These are phyloP conservation scores for Pseudozyma thailandica DNA, from an alignment of 1,284 basidiomycete genomes.

Conservation along the genomic window DNA sequence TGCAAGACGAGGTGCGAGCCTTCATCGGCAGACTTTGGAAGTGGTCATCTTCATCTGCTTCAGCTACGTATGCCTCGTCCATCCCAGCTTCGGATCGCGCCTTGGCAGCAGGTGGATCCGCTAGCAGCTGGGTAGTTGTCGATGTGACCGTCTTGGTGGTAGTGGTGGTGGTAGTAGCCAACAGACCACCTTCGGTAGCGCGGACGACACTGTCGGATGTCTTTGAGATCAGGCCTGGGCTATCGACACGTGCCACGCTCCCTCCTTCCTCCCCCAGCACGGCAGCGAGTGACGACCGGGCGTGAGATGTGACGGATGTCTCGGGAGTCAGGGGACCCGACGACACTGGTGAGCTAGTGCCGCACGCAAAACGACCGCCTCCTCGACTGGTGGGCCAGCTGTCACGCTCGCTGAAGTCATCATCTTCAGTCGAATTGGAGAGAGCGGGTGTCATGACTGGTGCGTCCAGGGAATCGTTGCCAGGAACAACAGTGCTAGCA, in stretches of 20 bases:
- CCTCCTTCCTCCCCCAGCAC: conserved; percentile 10
- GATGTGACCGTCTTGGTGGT: conserved; percentile 33
- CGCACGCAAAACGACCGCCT: conserved; percentile 3
- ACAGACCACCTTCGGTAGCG: conserved; percentile 16
- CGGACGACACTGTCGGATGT: conserved; percentile 33
- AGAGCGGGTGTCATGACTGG: conserved; percentile 26
- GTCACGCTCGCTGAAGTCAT: conserved; percentile 50
- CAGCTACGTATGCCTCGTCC: neutral
- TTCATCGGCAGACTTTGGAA: conserved; percentile 24
- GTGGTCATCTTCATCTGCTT: neutral
- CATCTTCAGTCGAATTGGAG: conserved; percentile 26
- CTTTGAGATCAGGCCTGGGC: conserved; percentile 23
- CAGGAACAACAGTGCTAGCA: neutral
- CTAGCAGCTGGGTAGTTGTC: conserved; percentile 19
- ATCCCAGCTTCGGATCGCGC: conserved; percentile 16
- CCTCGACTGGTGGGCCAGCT: conserved; percentile 53
- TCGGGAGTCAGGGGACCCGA: conserved; percentile 33
- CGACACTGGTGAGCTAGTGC: conserved; percentile 15
- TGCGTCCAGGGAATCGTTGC: conserved; percentile 11
- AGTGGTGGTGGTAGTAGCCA: conserved; percentile 45
- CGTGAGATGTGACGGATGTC: neutral
- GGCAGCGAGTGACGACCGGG: conserved; percentile 12
- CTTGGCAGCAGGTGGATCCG: conserved; percentile 5
- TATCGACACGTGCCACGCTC: conserved; percentile 5
- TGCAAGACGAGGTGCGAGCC: conserved; percentile 39